Conservation (phyloP, 257 asterid species). For the Primulina huaijiensis region DNA sequence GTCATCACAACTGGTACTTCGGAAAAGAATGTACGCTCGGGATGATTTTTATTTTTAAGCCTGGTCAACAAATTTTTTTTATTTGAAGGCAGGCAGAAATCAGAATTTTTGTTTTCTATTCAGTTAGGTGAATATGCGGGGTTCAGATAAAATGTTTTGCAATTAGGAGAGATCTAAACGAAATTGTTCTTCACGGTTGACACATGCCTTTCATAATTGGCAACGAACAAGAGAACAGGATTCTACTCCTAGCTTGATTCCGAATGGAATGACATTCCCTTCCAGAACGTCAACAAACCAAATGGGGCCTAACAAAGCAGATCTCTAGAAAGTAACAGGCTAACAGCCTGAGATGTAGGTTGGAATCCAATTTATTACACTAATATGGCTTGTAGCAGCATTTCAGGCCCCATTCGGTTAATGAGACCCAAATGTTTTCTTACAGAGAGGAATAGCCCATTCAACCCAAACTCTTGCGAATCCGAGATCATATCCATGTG, state of each 20-base stretch:
- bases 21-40: background rate
- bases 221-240: background rate
- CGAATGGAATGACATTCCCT: background rate
- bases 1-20: background rate
- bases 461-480: background rate
- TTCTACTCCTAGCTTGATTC: conserved; percentile 6
- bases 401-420: background rate
- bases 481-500: background rate
- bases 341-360: background rate
- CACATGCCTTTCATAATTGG: background rate
- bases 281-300: background rate
- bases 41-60: background rate
- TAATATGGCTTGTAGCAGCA: background rate
- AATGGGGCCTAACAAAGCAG: background rate
- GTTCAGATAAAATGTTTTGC: background rate
- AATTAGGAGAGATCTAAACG: background rate
- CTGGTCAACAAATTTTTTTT: background rate
- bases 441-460: background rate
- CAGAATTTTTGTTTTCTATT: too few species aligned
- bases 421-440: conserved; percentile 6
- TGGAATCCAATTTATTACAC: background rate
- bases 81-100: background rate
- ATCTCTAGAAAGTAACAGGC: background rate
- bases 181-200: background rate
- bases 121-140: background rate